Base-by-base conservation (phyloP, 768 basidiomycete genomes). In the Amanita jacksonii region DNA sequence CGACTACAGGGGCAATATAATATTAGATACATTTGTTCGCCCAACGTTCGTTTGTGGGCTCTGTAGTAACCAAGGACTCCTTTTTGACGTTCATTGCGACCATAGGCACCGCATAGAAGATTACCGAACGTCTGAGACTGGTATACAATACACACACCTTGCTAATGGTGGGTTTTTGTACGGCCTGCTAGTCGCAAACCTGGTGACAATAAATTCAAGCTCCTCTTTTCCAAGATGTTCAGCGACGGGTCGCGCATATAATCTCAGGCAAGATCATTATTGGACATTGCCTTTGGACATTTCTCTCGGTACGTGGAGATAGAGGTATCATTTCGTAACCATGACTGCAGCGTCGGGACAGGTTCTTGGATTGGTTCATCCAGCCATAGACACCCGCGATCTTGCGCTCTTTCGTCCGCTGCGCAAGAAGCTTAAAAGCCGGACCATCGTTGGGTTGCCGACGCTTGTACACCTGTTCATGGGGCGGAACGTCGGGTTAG, bases 201-300 rank as follows among this genome's bases (percentile, higher is more conserved):
- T 30, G 5, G 5, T 23, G 18, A 41, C 1, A 16, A 20, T 41
- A 22, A 41, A 19, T 32, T 52, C 13, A 49, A 76, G 76, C 71
- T n/a, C 70, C 72, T 5, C 43, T 52, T n/a, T 77, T 77, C 54
- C 56, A 60, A 25, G 63, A 70, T 43, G 69, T 77, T 8, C 74
- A 73, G 52, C 51, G 60, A 28, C 62, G 57, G 6, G 70, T 76
- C 7, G 62, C 66, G 9, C 52, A 53, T n/a, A 50, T 72, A 34
- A 63, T 77, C 38, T 57, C 53, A 13, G 60, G 64, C 46, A 76
- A 73, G 51, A 67, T 77, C 13, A 55, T 78, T 20, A 64, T 78
- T n/a, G 76, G 77, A n/a, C 69, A 78, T 52, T 59, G 63, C 24
- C 54, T 77, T 15, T 77, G 75, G 75, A 60, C 65, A 32, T 69